Evolutionary conservation across 2,329 filamentous ascomycete genomes (phyloP).

Genomic region (Colletotrichum lentis): DNA sequence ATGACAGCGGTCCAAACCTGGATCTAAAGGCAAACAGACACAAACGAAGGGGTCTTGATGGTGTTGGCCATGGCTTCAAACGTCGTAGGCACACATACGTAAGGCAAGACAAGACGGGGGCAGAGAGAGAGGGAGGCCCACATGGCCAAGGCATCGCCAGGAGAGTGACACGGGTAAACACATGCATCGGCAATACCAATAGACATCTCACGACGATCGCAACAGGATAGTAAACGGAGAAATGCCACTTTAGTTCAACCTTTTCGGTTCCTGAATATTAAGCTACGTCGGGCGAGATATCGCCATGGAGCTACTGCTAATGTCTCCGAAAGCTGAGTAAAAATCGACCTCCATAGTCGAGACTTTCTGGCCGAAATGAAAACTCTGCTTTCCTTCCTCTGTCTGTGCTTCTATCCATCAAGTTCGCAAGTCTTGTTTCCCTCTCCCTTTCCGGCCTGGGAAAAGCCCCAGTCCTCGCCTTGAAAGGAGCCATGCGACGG

Average conservation of each 20-base stretch:
- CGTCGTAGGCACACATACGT: slow-evolving; percentile 1
- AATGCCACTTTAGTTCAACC: background rate
- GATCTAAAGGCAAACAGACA: slow-evolving; percentile 10
- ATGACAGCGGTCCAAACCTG: background rate
- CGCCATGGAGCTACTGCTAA: slow-evolving; percentile 21
- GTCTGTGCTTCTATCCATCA: background rate
- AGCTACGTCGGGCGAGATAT: slow-evolving; percentile 24
- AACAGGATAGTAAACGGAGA: background rate
- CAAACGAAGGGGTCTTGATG: background rate
- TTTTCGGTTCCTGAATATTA: slow-evolving; percentile 34
- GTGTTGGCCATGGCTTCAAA: background rate
- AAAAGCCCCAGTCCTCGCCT: slow-evolving; percentile 10
- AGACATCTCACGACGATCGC: background rate
- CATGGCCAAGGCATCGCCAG: background rate
- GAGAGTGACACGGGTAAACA: background rate
- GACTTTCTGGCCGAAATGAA: slow-evolving; percentile 3
- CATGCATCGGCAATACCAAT: background rate
- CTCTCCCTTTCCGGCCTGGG: background rate
- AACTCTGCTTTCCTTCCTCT: background rate
- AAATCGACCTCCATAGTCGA: slow-evolving; percentile 7
- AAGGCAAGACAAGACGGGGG: background rate
- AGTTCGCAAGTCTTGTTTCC: background rate
- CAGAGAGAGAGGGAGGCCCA: background rate
- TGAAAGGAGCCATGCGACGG: slow-evolving; percentile 7
- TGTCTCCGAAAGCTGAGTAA: slow-evolving; percentile 14